Conservation (phyloP, 2,329 filamentous ascomycete genomes). For the Scedosporium aurantiacum region DNA sequence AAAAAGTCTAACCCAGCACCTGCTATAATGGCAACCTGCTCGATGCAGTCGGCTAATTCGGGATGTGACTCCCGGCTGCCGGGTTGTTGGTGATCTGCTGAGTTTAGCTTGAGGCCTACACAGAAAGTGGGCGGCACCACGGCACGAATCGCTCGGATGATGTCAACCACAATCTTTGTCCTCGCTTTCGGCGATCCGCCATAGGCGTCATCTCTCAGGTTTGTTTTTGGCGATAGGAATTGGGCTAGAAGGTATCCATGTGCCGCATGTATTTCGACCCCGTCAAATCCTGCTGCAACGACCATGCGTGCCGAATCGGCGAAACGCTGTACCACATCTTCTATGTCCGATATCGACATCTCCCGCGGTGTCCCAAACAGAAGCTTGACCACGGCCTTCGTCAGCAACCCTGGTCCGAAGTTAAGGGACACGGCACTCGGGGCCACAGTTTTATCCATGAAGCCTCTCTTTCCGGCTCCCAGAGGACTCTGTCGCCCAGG, state of each 20-base stretch:
- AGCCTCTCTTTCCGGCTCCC: conserved; percentile 23
- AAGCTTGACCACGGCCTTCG: conserved; percentile 27
- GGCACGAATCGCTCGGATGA: conserved; percentile 30
- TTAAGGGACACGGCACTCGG: neutral
- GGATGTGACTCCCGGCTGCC: conserved; percentile 34
- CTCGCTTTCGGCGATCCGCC: conserved; percentile 31
- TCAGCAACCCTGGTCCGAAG: neutral
- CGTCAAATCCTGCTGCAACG: conserved; percentile 33
- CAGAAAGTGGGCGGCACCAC: conserved; percentile 29
- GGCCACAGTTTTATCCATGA: conserved; percentile 28
- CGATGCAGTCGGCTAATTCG: conserved; percentile 20
- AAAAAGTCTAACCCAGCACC: conserved; percentile 51
- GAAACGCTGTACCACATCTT: conserved; percentile 39
- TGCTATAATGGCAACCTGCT: conserved; percentile 42
- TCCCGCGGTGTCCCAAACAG: conserved; percentile 36
- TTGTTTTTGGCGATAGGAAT: conserved; percentile 40
- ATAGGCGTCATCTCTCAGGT: conserved; percentile 42
- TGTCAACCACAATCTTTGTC: conserved; percentile 38
- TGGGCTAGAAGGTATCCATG: conserved; percentile 49
- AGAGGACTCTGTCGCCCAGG: conserved; percentile 32
- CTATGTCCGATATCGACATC: conserved; percentile 44
- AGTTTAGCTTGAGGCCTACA: conserved; percentile 45
- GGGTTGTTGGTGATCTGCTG: conserved; percentile 41
- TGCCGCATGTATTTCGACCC: conserved; percentile 33
- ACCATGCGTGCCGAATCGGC: conserved; percentile 37